These are phyloP conservation scores for Lathyrus aphaca DNA, from an alignment of 306 rosid genomes.

Conservation along the genomic window DNA sequence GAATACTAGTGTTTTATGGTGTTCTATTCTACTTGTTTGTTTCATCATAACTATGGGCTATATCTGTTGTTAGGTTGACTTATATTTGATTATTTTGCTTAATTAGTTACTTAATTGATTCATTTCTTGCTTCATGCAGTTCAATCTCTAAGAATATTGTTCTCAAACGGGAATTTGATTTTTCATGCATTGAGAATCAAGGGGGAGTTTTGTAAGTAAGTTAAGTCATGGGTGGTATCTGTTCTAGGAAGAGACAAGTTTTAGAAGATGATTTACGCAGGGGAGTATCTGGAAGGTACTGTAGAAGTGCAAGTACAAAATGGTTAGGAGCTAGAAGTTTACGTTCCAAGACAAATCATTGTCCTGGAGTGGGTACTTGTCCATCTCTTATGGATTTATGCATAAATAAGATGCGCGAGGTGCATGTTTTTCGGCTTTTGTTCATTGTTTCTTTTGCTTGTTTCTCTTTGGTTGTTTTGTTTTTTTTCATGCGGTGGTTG, in stretches of 20 bases:
- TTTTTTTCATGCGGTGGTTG: slow-evolving; percentile 14
- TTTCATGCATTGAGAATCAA: slow-evolving; percentile 1
- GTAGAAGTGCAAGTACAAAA: slow-evolving; percentile 56
- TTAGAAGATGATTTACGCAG: slow-evolving; percentile 43
- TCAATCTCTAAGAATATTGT: slow-evolving; percentile 7
- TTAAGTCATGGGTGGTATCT: slow-evolving; percentile 66
- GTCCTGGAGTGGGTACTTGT: slow-evolving; percentile 46
- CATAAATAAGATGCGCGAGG: slow-evolving; percentile 65
- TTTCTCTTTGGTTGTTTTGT: neutral
- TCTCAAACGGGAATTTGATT: slow-evolving; percentile 33
- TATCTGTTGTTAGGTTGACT: neutral
- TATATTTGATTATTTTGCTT: neutral
- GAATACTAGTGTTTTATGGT: neutral
- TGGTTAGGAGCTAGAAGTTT: slow-evolving; percentile 54
- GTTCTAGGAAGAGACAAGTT: slow-evolving; percentile 70
- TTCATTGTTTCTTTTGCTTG: slow-evolving; percentile 12
- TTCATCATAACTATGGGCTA: slow-evolving; percentile 6
- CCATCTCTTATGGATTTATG: slow-evolving; percentile 72
- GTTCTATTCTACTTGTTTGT: neutral
- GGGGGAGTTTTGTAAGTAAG: neutral
- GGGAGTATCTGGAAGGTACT: slow-evolving; percentile 48
- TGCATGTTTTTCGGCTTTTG: slow-evolving; percentile 27
- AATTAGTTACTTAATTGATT: neutral
- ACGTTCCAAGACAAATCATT: slow-evolving; percentile 43
- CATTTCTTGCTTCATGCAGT: slow-evolving; percentile 37